phyloP scores from a whole-genome alignment of 2,329 filamentous ascomycete genomes.

The Tolypocladium ovalisporum region DNA sequence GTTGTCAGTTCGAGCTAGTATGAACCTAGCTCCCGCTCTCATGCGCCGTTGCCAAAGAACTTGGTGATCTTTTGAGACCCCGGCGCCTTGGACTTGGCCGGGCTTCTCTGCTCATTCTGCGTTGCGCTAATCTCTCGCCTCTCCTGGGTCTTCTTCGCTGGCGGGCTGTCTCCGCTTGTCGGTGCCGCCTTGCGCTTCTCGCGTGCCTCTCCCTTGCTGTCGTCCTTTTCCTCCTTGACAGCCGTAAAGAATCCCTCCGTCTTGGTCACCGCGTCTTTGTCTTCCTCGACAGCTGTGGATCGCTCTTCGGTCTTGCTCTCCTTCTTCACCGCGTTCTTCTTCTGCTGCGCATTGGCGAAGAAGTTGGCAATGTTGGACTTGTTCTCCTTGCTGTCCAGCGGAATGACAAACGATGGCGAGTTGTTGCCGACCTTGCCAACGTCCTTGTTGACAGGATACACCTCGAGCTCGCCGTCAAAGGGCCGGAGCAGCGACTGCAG shows the following conservation, averaged over 20 bases:
- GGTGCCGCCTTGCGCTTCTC: conserved; percentile 15
- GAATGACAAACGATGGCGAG: conserved; percentile 72
- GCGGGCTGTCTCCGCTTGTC: conserved; percentile 6
- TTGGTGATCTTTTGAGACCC: conserved; percentile 60
- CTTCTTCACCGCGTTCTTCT: conserved; percentile 4
- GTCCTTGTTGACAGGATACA: conserved; percentile 77
- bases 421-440: conserved; percentile 94
- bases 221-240: conserved; percentile 4
- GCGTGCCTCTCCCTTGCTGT: background rate
- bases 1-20: background rate
- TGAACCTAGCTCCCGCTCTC: conserved; percentile 4
- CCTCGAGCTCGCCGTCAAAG: conserved; percentile 66
- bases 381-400: conserved; percentile 74
- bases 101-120: conserved; percentile 25
- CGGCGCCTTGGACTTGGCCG: conserved; percentile 58
- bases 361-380: conserved; percentile 93
- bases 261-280: too few species aligned
- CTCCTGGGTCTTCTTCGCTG: conserved; percentile 15
- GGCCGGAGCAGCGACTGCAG: conserved; percentile 73
- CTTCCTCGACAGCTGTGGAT: background rate
- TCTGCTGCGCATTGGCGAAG: conserved; percentile 53
- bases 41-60: conserved; percentile 60
- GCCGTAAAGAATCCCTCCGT: too few species aligned
- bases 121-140: conserved; percentile 27
- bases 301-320: background rate